Base-by-base conservation (phyloP, 2,329 filamentous ascomycete species). In the Fusarium sp. region DNA sequence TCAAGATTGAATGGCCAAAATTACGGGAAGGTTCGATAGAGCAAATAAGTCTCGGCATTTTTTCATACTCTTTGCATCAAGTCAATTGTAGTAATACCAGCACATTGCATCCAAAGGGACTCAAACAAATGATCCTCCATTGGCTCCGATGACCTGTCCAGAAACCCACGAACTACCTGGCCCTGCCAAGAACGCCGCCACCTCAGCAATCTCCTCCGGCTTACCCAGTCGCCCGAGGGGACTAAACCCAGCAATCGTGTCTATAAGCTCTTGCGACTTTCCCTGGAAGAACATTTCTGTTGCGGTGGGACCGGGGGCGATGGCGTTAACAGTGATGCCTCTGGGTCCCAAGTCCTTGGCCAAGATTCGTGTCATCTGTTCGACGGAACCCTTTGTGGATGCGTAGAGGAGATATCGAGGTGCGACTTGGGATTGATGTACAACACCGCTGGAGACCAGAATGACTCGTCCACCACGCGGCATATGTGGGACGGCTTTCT, bases 371-470 rank as follows among this genome's bases (percentile, higher is more conserved):
- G 58, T 47, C 58, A 62, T 62, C 8, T 62, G 58, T 5, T 62
- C 58, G 3, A 62, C n/a, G 0, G 58, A 59, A 3, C 58, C 58
- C 14, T 62, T 62, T 2, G 46, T 20, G 0, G 58, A 58, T 11
- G 58, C 58, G 17, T 62, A 62, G 1, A 62, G 58, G 14, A 61
- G 58, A 14, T 62, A 62, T 5, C 41, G 58, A n/a, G 58, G 58
- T 15, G 35, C 14, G 2, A 62, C 58, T 3, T 13, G 32, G 0
- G 58, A 62, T 10, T 62, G 57, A 4, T 61, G 58, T 4, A 62
- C 17, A 7, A 62, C 44, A 5, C 56, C 58, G 1, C 46, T 62
- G 2, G 58, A 61, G 8, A 62, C 58, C 1, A 62, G 46, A 7
- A 62, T 62, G 7, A 62, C 17, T 3, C 58, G 46, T 0, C 58